Evolutionary conservation across 148 eudicot genomes (phyloP), one percentile per base, ranked within the genome.

Genomic region (Chenopodium berlandieri): DNA sequence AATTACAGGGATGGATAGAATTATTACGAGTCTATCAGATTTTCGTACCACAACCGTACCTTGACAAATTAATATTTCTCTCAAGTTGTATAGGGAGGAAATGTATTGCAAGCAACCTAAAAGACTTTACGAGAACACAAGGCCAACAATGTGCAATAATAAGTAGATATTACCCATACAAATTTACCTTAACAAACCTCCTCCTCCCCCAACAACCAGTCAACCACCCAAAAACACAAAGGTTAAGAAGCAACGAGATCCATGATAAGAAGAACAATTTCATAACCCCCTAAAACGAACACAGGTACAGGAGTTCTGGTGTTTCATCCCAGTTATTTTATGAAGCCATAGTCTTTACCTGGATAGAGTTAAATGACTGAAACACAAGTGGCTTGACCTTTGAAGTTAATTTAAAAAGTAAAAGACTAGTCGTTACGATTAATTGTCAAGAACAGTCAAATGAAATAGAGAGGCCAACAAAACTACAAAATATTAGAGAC

Each of bases 381-480:
- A 23, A 67, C 16, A 44, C 72, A 69, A 69, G 44, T 69, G 20
- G 9, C 22, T 69, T 14, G 66, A 62, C 8, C 23, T 67, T 67
- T 14, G 31, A 4, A 67, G 7, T 67, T 67, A 30, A 67, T 30
- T 27, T 0, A 2, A 71, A 71, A 20, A 20, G 14, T 11, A 40
- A 71, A 22, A 71, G 30, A 22, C 4, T 1, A 22, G 23, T 23
- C 4, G 2, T 20, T 40, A 27, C 1, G 14, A 67, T n/a, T 67
- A 67, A 12, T 67, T 69, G 72, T 71, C 23, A 44, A 71, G 75
- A 71, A 71, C 25, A 10, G n/a, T 71, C 52, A 71, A 22, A 40
- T 20, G 75, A 40, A 40, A 71, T 14, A 71, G 75, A 71, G 30
- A 71, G 75, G 75, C 48, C 50, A 40, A 3, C 75, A 71, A 16